Base-by-base conservation (phyloP, 1,139 yeast genomes). In the Debaryomyces subglobosus region DNA sequence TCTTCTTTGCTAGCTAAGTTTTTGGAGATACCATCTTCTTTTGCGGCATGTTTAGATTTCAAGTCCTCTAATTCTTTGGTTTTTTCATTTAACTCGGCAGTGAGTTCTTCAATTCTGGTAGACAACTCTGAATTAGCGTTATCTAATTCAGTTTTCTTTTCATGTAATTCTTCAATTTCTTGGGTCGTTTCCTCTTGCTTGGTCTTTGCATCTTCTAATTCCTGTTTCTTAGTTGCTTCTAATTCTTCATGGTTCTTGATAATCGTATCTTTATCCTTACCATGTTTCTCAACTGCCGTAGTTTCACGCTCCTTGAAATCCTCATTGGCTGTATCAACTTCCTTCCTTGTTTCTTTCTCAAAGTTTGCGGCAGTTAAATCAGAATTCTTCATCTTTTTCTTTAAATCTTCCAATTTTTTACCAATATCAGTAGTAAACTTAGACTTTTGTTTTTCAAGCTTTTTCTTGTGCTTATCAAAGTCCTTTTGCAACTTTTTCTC, bases 241-340 rank as follows among this genome's bases (percentile, higher is more conserved):
- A 77, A 69, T 53, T 77, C 77, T 38, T 70, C 81, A 50, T 78
- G 80, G 56, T 77, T 78, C 56, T 68, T 69, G 39, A 64, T 53
- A 48, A 79, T 64, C 30, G 72, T 71, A 49, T 75, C 79, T 60
- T 77, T 77, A 57, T 78, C 79, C 23, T 63, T 62, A 12, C 56
- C 70, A 57, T 81, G 85, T 50, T 75, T 68, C 48, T 68, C 79
- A 43, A 71, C 74, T 4, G 84, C 82, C 49, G 71, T 68, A 20
- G 59, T 57, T 64, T 81, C 85, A 49, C 82, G 76, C 27, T 69
- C 69, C 45, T 67, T 76, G 49, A 64, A 79, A 48, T 79, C 82
- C 4, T 62, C 64, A 42, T 68, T 71, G 47, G 82, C 81, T 27
- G 75, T 71, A 51, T 70, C 76, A 48, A 79, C 79, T 53, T 75